Evolutionary conservation across 148 eudicot genomes (phyloP).

Genomic region (Dysphania ambrosioides): DNA sequence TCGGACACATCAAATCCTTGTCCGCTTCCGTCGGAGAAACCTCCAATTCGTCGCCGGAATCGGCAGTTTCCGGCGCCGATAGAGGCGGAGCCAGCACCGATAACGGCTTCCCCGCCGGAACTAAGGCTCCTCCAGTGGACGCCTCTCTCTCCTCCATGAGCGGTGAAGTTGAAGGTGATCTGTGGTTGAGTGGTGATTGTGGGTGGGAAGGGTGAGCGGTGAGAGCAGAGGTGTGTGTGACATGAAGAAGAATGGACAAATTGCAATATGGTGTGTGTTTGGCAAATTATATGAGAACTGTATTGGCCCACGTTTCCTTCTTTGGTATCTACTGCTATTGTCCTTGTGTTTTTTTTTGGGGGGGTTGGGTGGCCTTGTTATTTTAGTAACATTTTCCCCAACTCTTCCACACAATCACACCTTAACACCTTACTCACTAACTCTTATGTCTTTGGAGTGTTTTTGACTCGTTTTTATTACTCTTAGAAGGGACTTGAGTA

Average conservation of each 20-base stretch:
- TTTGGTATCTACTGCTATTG: not conserved
- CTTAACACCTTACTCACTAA: no score
- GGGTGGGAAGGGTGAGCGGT: no score
- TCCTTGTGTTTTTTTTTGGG: not conserved
- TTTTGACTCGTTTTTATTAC: no score
- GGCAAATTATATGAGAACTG: slow-evolving; percentile 30
- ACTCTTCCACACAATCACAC: no score
- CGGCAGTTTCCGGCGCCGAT: no score
- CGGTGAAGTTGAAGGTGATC: not conserved
- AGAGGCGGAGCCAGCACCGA: slow-evolving; percentile 8
- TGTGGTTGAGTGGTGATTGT: no score
- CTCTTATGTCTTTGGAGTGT: no score
- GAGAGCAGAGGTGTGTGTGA: not conserved
- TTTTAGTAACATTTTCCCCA: not conserved
- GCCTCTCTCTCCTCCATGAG: slow-evolving; percentile 21
- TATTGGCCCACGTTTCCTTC: slow-evolving; percentile 31
- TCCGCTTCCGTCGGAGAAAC: slow-evolving; percentile 33
- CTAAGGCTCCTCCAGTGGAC: slow-evolving; percentile 36
- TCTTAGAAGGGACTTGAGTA: no score
- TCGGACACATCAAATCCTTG: slow-evolving; percentile 60
- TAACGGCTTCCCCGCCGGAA: slow-evolving; percentile 42
- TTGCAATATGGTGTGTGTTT: no score
- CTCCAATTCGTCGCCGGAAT: no score
- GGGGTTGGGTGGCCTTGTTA: no score
- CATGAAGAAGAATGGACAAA: no score